These are phyloP conservation scores for Nicotiana sylvestris DNA, from an alignment of 257 asterid species.

Conservation along the genomic window DNA sequence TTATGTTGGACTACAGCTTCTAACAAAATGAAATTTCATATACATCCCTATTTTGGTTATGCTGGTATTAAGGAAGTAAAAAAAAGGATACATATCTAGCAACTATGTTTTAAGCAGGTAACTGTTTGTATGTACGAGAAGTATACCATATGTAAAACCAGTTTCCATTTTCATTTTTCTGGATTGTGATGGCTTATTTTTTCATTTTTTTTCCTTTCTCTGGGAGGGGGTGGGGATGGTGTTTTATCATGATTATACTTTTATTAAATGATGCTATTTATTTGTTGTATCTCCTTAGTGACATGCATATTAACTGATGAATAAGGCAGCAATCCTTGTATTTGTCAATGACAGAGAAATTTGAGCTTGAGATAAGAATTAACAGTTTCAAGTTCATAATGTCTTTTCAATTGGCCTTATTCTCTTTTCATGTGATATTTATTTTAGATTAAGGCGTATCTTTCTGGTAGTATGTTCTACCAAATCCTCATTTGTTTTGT, in stretches of 20 bases:
- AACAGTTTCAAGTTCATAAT: neutral
- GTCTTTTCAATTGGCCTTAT: neutral
- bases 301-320: neutral
- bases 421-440: neutral
- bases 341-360: neutral
- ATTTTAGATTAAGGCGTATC: neutral
- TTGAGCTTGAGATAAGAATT: conserved; percentile 1
- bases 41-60: neutral
- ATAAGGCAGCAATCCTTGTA: neutral
- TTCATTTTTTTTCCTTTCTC: conserved; percentile 1
- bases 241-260: neutral
- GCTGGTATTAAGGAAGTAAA: conserved; percentile 1
- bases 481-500: neutral
- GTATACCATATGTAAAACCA: conserved; percentile 19
- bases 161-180: conserved; percentile 20
- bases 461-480: neutral
- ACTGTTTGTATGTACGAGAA: conserved; percentile 22
- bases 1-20: neutral
- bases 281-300: neutral
- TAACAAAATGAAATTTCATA: neutral
- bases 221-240: neutral
- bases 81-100: neutral
- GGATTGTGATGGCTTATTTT: conserved; percentile 19
- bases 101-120: conserved; percentile 34
- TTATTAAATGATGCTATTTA: neutral